A percentile compares a stretch with the other conserved stretches of the same genome.
These are phyloP conservation scores for Pseudocercospora vitis DNA, from an alignment of 2,329 filamentous ascomycete genomes.

Conservation along the genomic window DNA sequence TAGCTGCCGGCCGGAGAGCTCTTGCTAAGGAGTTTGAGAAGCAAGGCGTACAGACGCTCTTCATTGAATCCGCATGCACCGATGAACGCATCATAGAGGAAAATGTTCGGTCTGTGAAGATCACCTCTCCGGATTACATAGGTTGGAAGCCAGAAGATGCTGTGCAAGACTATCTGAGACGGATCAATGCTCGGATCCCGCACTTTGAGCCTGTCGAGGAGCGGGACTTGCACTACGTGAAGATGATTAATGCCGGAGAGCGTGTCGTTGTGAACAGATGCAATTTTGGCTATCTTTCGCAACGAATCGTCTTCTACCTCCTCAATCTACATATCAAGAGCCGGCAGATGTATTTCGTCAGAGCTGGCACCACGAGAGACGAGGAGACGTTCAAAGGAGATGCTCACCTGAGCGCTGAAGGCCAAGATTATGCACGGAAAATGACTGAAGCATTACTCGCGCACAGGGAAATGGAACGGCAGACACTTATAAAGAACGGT, in stretches of 20 bases:
- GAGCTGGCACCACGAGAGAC: constrained; percentile 80
- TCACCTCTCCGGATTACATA: constrained; percentile 93
- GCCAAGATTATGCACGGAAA: constrained; percentile 75
- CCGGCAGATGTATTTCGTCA: constrained; percentile 87
- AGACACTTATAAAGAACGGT: constrained; percentile 65
- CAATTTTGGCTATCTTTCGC: constrained; percentile 92
- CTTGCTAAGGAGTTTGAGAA: constrained; percentile 97
- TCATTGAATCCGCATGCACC: constrained; percentile 93
- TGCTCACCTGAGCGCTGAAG: constrained; percentile 76
- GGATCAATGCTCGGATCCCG: constrained; percentile 90
- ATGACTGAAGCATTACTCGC: constrained; percentile 82
- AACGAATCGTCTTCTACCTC: constrained; percentile 97
- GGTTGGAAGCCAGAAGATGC: constrained; percentile 92
- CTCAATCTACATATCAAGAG: constrained; percentile 97
- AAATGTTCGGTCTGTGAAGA: constrained; percentile 96
- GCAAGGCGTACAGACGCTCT: constrained; percentile 91
- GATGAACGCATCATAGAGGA: constrained; percentile 92
- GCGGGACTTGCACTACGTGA: constrained; percentile 91
- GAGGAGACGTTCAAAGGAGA: constrained; percentile 92
- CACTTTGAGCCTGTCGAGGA: constrained; percentile 97
- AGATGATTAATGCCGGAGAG: constrained; percentile 97
- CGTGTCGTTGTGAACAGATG: constrained; percentile 95
- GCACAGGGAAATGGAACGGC: constrained; percentile 79
- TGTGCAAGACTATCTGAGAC: constrained; percentile 82
- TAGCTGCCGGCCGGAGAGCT: constrained; percentile 75